These are phyloP conservation scores for Tetradesmus obliquus DNA, from an alignment of 139 green algal species.

Conservation along the genomic window DNA sequence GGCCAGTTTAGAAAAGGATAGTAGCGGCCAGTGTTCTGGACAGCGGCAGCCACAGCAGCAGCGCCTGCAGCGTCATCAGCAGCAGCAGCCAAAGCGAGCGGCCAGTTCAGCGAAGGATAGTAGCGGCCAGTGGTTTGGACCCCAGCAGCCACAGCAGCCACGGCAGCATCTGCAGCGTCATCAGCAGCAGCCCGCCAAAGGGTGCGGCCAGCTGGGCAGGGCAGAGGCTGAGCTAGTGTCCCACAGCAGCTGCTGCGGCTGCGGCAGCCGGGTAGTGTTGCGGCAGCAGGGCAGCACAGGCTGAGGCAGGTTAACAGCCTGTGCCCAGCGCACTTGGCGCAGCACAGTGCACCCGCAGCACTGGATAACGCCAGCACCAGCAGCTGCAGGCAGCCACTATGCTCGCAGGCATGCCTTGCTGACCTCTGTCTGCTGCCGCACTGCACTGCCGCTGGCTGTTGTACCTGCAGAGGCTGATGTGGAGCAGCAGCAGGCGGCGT, in stretches of 20 bases:
- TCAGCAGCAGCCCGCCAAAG: not conserved
- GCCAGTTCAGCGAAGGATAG: not conserved
- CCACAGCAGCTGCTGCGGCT: not conserved
- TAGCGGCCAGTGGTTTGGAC: not conserved
- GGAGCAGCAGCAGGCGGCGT: not conserved
- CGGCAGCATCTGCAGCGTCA: not conserved
- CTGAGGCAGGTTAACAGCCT: not conserved
- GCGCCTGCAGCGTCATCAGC: not conserved
- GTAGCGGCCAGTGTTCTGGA: not conserved
- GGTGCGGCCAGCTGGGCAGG: not conserved
- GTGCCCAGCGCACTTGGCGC: not conserved
- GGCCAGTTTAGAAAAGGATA: too few species aligned
- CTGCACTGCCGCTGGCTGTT: not conserved
- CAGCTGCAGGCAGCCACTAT: not conserved
- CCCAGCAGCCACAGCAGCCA: not conserved
- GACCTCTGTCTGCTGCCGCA: not conserved
- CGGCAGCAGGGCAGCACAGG: not conserved
- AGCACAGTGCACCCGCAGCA: too few species aligned
- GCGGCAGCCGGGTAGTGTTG: not conserved
- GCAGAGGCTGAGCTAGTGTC: not conserved
- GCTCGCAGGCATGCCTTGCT: not conserved
- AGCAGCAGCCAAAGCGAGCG: not conserved
- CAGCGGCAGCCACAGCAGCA: slow-evolving; percentile 2
- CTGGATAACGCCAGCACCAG: not conserved
- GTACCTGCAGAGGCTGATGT: not conserved